Percentiles rank a stretch among this genome's conserved stretches.
Conservation (phyloP, 1,284 basidiomycete genomes). For the Trichosporon sp. region DNA sequence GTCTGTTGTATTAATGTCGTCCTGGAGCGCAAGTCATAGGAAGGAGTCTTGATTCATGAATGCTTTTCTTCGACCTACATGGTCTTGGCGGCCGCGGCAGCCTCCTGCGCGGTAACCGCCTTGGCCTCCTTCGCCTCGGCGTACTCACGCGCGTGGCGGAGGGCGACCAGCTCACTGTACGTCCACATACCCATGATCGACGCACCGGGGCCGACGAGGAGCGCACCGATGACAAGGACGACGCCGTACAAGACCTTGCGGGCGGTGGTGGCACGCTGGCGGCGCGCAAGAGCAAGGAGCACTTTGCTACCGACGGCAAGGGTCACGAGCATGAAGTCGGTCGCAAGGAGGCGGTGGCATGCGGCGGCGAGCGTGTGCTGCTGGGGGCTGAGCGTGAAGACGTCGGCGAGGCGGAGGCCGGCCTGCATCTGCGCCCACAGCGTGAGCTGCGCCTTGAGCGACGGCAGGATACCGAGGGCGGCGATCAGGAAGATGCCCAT, state of each 20-base stretch:
- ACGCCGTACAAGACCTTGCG: neutral
- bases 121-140: conserved; percentile 11
- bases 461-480: conserved; percentile 5
- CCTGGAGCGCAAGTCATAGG: too few species aligned
- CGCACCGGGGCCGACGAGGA: conserved; percentile 14
- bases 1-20: too few species aligned
- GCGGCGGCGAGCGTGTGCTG: neutral
- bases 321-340: conserved; percentile 10
- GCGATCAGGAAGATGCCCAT: conserved; percentile 17
- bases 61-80: neutral
- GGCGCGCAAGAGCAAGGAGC: conserved; percentile 8
- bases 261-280: neutral
- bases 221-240: neutral
- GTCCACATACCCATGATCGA: conserved; percentile 16
- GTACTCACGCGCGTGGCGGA: conserved; percentile 8
- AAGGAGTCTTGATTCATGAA: neutral
- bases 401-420: neutral
- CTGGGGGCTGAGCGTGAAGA: neutral
- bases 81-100: neutral
- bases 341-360: conserved; percentile 7
- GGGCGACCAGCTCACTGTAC: conserved; percentile 11
- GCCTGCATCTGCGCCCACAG: neutral
- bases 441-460: neutral
- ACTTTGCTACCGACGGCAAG: conserved; percentile 7
- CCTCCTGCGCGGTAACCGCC: neutral